phyloP scores from a whole-genome alignment of 495 filamentous ascomycete species.

The Penicillium lagena region DNA sequence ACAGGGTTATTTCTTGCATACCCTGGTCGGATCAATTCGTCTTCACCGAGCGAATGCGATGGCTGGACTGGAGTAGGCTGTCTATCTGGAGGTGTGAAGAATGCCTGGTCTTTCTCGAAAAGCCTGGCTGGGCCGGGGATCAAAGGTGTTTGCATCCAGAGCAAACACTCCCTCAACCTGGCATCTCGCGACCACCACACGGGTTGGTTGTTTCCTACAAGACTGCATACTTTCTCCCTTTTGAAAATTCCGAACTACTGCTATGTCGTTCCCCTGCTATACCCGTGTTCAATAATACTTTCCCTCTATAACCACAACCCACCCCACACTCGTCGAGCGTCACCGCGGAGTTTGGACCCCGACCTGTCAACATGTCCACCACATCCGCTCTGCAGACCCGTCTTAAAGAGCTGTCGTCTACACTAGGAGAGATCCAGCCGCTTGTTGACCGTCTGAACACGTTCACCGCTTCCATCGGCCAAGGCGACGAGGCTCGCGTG shows the following conservation, averaged over 20 bases:
- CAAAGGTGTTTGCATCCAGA: constrained; percentile 27
- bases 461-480: constrained; percentile 54
- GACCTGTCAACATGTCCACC: constrained; percentile 40
- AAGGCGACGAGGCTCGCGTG: constrained; percentile 58
- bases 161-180: constrained; percentile 30
- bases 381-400: constrained; percentile 57
- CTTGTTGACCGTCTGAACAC: constrained; percentile 69
- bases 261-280: not conserved
- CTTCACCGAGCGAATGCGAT: too few species aligned
- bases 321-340: not conserved
- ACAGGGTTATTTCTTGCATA: not conserved
- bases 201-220: too few species aligned
- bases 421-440: constrained; percentile 60
- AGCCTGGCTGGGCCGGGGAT: constrained; percentile 1
- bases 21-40: too few species aligned
- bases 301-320: not conserved
- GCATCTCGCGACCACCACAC: constrained; percentile 5
- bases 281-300: not conserved
- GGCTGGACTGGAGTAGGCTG: too few species aligned
- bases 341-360: not conserved
- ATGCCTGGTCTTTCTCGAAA: too few species aligned
- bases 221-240: not conserved
- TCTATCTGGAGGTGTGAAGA: too few species aligned
- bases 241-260: not conserved
- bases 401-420: constrained; percentile 60